phyloP scores from a whole-genome alignment of 129 eudicot species.

The sunflower (Helianthus annuus) region HanXRQr2.0-SUNRISE NC_035443.2:171647257-171647756 shows the following conservation, averaged over 20 bases:
- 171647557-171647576: constrained; percentile 30
- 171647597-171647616: constrained; percentile 6
- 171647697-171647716: background rate
- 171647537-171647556: background rate
- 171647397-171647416: background rate
- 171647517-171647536: no score
- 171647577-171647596: constrained; percentile 14
- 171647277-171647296: background rate
- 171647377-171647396: background rate
- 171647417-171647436: background rate
- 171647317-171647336: constrained; percentile 17
- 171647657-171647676: no score
- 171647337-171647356: constrained; percentile 1
- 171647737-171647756: constrained; percentile 14
- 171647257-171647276: constrained; percentile 24
- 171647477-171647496: background rate
- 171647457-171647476: constrained; percentile 31
- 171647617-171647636: background rate
- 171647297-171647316: constrained; percentile 15
- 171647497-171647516: no score
- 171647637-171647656: background rate
- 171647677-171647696: background rate
- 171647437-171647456: constrained; percentile 28
- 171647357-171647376: background rate
- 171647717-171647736: constrained; percentile 28